Conservation (phyloP, 306 rosid genomes). For the Glycine tomentella region DNA sequence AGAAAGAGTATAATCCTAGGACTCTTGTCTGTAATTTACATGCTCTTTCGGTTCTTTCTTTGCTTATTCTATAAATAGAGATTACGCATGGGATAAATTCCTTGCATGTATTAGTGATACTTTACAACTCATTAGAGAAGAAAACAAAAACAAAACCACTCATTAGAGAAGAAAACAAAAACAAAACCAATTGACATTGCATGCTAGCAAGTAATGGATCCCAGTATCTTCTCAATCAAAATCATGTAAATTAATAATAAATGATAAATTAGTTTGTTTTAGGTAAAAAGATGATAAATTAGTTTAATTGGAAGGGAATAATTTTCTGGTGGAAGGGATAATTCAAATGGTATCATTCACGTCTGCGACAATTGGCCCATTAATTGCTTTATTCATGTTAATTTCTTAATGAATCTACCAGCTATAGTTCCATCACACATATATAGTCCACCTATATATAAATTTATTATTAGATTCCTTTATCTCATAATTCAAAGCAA, state of each 20-base stretch:
- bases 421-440: conserved; percentile 20
- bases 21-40: conserved; percentile 16
- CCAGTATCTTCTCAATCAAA: conserved; percentile 46
- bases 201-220: conserved; percentile 20
- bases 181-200: conserved; percentile 17
- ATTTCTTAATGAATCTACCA: conserved; percentile 44
- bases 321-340: conserved; percentile 15
- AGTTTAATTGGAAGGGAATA: conserved; percentile 46
- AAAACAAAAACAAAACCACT: conserved; percentile 31
- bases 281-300: conserved; percentile 37
- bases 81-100: conserved; percentile 45
- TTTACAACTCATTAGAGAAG: conserved; percentile 49
- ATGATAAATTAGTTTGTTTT: background rate
- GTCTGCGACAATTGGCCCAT: conserved; percentile 12
- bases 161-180: conserved; percentile 27
- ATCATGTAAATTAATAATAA: background rate
- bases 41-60: conserved; percentile 41
- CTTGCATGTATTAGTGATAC: conserved; percentile 36
- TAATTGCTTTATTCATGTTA: background rate
- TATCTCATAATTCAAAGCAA: conserved; percentile 33
- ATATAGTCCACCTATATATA: background rate
- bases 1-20: background rate
- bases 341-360: conserved; percentile 35
- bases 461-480: background rate
- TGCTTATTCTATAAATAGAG: conserved; percentile 45